These are phyloP conservation scores for Geranium brycei DNA, from an alignment of 345 rosid species.

Conservation along the genomic window DNA sequence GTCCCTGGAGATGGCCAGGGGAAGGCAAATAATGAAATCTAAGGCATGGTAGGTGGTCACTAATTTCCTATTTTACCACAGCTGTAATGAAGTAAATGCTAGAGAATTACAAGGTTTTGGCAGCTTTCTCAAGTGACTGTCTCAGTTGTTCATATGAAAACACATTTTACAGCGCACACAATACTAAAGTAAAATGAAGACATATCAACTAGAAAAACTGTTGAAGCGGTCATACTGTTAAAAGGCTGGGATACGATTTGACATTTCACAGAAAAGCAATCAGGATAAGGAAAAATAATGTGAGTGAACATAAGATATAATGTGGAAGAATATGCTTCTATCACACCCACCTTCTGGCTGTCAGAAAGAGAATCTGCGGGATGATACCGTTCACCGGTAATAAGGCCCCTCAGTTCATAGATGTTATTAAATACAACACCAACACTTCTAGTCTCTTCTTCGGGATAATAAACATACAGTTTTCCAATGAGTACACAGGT, in stretches of 20 bases:
- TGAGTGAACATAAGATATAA: not conserved
- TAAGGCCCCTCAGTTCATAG: not conserved
- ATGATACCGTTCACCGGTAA: not conserved
- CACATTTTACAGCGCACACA: not conserved
- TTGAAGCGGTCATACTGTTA: no score
- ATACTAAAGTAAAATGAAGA: no score
- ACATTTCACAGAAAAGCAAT: no score
- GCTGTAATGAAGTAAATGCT: not conserved
- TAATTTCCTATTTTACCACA: not conserved
- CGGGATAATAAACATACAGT: not conserved
- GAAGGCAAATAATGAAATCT: not conserved
- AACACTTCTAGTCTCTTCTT: not conserved
- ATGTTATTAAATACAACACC: constrained; percentile 1
- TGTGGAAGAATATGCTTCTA: not conserved
- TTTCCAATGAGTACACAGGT: not conserved
- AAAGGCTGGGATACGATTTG: no score
- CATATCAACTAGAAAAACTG: no score
- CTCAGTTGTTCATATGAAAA: not conserved
- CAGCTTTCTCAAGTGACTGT: not conserved
- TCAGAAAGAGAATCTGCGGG: not conserved
- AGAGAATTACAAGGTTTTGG: not conserved
- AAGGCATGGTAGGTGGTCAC: not conserved
- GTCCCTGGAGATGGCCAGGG: not conserved
- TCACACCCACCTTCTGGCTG: not conserved
- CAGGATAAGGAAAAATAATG: not conserved